Evolutionary conservation across 2,329 filamentous ascomycete species (phyloP).

Genomic region (Pestalotiopsis sp.): DNA sequence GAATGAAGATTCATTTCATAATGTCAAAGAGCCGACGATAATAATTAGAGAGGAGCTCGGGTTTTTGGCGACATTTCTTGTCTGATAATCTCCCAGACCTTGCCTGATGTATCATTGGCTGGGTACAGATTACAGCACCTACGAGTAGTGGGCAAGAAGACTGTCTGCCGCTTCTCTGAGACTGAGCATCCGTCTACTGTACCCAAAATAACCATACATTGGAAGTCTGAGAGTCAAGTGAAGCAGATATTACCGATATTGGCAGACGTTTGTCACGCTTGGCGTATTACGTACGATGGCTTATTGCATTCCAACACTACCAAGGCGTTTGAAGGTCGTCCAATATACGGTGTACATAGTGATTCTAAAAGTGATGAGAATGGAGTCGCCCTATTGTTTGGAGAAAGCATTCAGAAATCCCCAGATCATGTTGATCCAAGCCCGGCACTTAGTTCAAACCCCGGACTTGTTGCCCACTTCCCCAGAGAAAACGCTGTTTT

Average conservation of each 20-base stretch:
- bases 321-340: background rate
- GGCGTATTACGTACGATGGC: background rate
- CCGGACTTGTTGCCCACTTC: constrained; percentile 1
- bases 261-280: background rate
- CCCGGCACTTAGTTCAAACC: background rate
- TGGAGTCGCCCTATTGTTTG: background rate
- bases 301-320: background rate
- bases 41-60: background rate
- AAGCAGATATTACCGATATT: background rate
- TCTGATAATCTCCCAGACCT: too few relatives aligned
- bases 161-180: too few relatives aligned
- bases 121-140: too few relatives aligned
- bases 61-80: too few relatives aligned
- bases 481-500: background rate
- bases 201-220: too few relatives aligned
- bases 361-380: background rate
- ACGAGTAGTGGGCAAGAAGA: too few relatives aligned
- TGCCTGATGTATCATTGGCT: too few relatives aligned
- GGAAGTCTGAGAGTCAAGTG: background rate
- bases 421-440: background rate
- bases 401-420: background rate
- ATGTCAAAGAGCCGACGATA: background rate
- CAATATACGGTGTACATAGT: background rate
- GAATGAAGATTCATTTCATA: background rate
- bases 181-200: too few relatives aligned